phyloP scores from a whole-genome alignment of 441 rosid genomes.

The Euphorbia schlechtendalii region DNA sequence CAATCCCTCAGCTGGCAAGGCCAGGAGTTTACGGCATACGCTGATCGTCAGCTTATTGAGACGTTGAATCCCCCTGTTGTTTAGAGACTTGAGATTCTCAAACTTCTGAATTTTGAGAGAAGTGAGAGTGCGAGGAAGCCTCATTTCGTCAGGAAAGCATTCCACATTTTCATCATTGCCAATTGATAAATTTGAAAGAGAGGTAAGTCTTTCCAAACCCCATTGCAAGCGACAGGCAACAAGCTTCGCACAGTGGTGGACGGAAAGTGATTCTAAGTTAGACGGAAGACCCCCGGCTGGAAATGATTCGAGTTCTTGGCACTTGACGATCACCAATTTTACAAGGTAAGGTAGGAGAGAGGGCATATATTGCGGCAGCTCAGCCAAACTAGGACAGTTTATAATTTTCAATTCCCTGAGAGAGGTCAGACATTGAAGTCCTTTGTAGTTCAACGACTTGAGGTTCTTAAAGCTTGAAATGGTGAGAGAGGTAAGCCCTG shows the following conservation, averaged over 20 bases:
- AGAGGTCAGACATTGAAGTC: conserved; percentile 26
- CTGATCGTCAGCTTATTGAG: conserved; percentile 30
- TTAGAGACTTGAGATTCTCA: conserved; percentile 22
- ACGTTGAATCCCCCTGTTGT: conserved; percentile 31
- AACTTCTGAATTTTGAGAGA: conserved; percentile 28
- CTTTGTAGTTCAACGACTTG: conserved; percentile 18
- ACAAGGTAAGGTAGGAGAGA: conserved; percentile 9
- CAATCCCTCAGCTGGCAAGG: conserved; percentile 5
- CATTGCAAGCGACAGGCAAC: conserved; percentile 11
- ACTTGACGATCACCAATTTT: conserved; percentile 15
- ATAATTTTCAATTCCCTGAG: conserved; percentile 28
- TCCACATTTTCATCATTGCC: conserved; percentile 19
- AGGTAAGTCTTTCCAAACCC: conserved; percentile 21
- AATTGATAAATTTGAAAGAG: conserved; percentile 31
- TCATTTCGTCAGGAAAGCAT: conserved; percentile 39
- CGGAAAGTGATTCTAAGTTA: conserved; percentile 10
- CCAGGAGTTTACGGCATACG: conserved; percentile 17
- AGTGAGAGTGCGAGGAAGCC: conserved; percentile 28
- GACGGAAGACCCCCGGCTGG: conserved; percentile 16
- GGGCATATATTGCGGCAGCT: conserved; percentile 20
- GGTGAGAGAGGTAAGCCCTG: conserved; percentile 23
- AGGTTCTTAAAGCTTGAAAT: conserved; percentile 27
- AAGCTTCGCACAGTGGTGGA: conserved; percentile 7
- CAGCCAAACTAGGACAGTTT: conserved; percentile 17
- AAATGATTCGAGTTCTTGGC: conserved; percentile 15